Base-by-base conservation (phyloP, 192 early-diverging fungal species). In the Entomortierella parvispora region DNA sequence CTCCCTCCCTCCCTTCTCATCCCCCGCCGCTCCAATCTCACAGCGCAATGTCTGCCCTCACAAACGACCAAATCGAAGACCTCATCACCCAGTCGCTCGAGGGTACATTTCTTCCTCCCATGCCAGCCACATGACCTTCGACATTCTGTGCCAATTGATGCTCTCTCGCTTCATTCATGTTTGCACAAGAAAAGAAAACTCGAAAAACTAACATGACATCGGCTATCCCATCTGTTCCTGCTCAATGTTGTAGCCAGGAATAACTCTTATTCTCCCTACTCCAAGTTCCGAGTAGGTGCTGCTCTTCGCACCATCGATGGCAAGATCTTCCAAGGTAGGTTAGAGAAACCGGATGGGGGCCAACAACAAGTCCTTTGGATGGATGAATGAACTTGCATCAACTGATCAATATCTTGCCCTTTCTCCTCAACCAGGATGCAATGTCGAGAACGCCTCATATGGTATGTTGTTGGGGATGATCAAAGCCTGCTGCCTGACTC, bases 371-470 rank as follows among this genome's bases (percentile, higher is more conserved):
- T 2, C 0, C 23, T 20, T 9, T 22, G 40, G 11, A 18, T 61
- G 20, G 10, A 4, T 25, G 20, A n/a, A 28, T 47, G 2, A 22
- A 14, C 28, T 48, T 33, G 25, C 26, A 11, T 8, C 9, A 20
- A 60, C 46, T 51, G 22, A 55, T 20, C 34, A 18, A 53, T 55
- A 32, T 55, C 33, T 42, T 55, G 15, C 34, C 48, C 12, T 51
- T 52, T 56, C 42, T 23, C 40, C 9, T 53, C 43, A 56, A 1
- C 23, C 37, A 81, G 80, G 96, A 29, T 91, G 90, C 68, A 98
- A 98, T 76, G 88, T 98, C 45, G 96, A 98, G 69, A 96, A 92
- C 72, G 93, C 94, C 23, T 91, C 93, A 17, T 96, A 93, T 81
- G 90, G 90, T 76, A 81, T 56, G 18, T 40, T n/a, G n/a, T n/a